Base-by-base conservation (phyloP, 495 filamentous ascomycete genomes). In the Penicillium paradoxum region DNA sequence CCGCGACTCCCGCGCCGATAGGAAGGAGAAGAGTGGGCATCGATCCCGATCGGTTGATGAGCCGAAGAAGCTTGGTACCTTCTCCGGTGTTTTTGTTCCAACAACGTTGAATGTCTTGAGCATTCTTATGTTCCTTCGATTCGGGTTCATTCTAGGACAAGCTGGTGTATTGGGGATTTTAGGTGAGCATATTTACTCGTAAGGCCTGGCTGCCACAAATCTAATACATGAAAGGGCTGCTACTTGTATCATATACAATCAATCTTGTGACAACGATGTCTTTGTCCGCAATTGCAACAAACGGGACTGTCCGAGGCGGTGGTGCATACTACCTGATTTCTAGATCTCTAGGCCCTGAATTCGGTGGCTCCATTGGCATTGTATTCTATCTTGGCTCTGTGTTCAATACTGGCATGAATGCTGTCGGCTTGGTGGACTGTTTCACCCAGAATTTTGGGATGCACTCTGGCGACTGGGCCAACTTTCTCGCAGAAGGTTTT, bases 311-410 rank as follows among this genome's bases (percentile, higher is more conserved):
- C 51, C 83, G 89, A 53, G 90, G 89, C 29, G 90, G 90, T 13
- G 90, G 90, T 38, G 89, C 90, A 24, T 95, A 95, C 63, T 95
- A 92, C 56, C 70, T 95, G 48, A 95, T 95, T 45, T 95, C 90
- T 13, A 82, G 90, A 46, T 90, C 87, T 29, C 70, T 95, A 17
- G 90, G 90, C 4, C 90, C 90, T 11, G 90, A 95, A 57, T 95
- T 95, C 63, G 90, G 90, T 27, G 90, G 90, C n/a, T 89, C 86
- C 4, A 95, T 95, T 45, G 90, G 90, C 3, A 70, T 95, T n/a
- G 83, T 95, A 8, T 92, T 95, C 65, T 95, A 92, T 63, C 71
- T 95, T 14, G 89, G 90, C 14, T 85, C 86, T 55, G 86, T 88
- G 1, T 80, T 95, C 64, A 95, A 93, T 65, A 92, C 90, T 2